These are phyloP conservation scores for Penicillium riverlandense DNA, from an alignment of 495 filamentous ascomycete species.

Conservation along the genomic window DNA sequence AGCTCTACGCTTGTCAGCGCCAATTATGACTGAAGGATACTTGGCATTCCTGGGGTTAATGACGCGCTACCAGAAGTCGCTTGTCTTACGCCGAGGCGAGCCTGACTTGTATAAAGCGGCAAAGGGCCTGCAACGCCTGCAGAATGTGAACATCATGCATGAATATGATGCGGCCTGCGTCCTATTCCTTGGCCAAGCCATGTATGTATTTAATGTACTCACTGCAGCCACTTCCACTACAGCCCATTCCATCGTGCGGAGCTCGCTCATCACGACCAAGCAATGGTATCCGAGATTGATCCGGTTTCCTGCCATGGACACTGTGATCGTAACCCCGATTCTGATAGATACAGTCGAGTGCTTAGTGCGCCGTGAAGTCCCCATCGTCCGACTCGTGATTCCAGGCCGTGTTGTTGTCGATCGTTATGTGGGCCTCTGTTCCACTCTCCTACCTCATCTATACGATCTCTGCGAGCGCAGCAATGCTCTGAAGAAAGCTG, in stretches of 20 bases:
- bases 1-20: slow-evolving; percentile 13
- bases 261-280: slow-evolving; percentile 19
- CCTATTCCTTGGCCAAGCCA: slow-evolving; percentile 21
- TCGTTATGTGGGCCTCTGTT: slow-evolving; percentile 23
- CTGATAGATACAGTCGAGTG: slow-evolving; percentile 26
- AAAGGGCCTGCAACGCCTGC: slow-evolving; percentile 15
- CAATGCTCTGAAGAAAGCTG: slow-evolving; percentile 9
- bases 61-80: slow-evolving; percentile 18
- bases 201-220: slow-evolving; percentile 24
- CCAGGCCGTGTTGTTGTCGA: slow-evolving; percentile 22
- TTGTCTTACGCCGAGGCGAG: slow-evolving; percentile 12
- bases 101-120: slow-evolving; percentile 19
- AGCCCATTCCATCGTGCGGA: slow-evolving; percentile 20
- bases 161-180: slow-evolving; percentile 18
- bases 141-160: slow-evolving; percentile 12
- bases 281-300: slow-evolving; percentile 20
- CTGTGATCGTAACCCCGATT: slow-evolving; percentile 23
- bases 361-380: slow-evolving; percentile 22
- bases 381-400: slow-evolving; percentile 20
- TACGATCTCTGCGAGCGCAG: slow-evolving; percentile 28
- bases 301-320: slow-evolving; percentile 17
- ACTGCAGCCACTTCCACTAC: slow-evolving; percentile 17
- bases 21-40: slow-evolving; percentile 18
- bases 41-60: slow-evolving; percentile 19
- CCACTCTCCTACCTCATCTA: slow-evolving; percentile 20